These are phyloP conservation scores for Scutellaria barbata DNA, from an alignment of 257 asterid genomes.

Conservation along the genomic window DNA sequence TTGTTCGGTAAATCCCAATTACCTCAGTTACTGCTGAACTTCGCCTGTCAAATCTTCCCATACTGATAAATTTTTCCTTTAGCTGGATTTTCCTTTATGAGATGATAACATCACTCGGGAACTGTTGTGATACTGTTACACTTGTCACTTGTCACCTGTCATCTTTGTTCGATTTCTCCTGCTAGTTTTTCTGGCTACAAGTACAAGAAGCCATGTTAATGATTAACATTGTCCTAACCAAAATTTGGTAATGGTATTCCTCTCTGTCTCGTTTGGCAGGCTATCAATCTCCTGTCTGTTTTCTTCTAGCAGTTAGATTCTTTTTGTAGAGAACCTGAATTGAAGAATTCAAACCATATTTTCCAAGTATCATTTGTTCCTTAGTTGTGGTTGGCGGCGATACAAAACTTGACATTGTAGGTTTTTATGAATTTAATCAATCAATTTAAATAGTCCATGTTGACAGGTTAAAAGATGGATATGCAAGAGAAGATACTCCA, in stretches of 20 bases:
- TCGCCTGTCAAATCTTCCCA: not conserved
- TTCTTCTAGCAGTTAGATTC: not conserved
- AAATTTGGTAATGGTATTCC: not conserved
- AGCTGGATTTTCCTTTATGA: not conserved
- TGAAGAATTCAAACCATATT: not conserved
- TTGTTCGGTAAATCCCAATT: not conserved
- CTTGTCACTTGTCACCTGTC: not conserved
- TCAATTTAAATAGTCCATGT: not conserved
- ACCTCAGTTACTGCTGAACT: not conserved
- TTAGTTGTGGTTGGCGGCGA: not conserved
- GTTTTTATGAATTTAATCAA: not conserved
- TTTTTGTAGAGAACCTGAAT: not conserved
- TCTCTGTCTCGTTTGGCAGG: not conserved
- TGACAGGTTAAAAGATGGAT: not conserved
- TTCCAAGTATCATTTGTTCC: not conserved
- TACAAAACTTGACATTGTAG: not conserved
- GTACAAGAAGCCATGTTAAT: not conserved
- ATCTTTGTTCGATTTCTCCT: not conserved
- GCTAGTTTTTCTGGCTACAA: not conserved
- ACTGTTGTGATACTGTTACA: not conserved
- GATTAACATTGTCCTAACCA: not conserved
- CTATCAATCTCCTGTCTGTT: not conserved
- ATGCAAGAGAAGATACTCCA: not conserved
- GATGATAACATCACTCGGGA: constrained; percentile 5
- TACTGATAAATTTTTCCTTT: not conserved